Evolutionary conservation across 371 early-diverging fungal genomes (phyloP), one percentile per base, ranked within the genome.

Genomic region (Mucor saturninus): DNA sequence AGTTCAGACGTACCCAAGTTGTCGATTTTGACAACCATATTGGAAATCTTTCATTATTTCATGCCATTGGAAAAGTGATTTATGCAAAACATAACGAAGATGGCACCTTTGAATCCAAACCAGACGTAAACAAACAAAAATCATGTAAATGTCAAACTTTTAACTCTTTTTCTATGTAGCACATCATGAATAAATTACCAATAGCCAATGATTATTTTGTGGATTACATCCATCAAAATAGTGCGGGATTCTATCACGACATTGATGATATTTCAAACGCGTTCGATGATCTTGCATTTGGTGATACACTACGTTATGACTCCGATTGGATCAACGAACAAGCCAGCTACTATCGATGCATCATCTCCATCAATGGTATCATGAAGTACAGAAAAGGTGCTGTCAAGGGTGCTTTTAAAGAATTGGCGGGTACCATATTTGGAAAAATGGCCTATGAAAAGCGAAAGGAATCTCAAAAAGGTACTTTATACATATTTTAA

Each of bases 51-150:
- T 15, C 51, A 31, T 45, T 81, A 14, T 81, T 81, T 32, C 81
- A 81, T 61, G 74, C 76, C 0, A 10, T 78, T 6, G 81, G 81
- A 6, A 81, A 81, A 54, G 77, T 74, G 3, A 48, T 81, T 2
- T 73, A 76, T 57, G 67, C 69, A 6, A 81, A 81, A 54, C 54
- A 76, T 63, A 61, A 64, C 30, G 10, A 57, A 4, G 32, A 68
- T 32, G 65, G 65, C 4, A n/a, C 54, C 28, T 53, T 65, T 7
- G 73, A 79, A 61, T 72, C 74, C 3, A 43, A 40, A 13, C 75
- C 77, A 37, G 73, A 75, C 59, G 72, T 69, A 65, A 37, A 6
- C 3, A 26, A 5, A 21, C 28, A 21, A 6, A 46, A 42, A 21
- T 0, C 14, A 45, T 8, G 35, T 35, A 35, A 8, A 15, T 14